These are phyloP conservation scores for Fabrea salina DNA, from an alignment of 169 alveolate genomes.

Conservation along the genomic window DNA sequence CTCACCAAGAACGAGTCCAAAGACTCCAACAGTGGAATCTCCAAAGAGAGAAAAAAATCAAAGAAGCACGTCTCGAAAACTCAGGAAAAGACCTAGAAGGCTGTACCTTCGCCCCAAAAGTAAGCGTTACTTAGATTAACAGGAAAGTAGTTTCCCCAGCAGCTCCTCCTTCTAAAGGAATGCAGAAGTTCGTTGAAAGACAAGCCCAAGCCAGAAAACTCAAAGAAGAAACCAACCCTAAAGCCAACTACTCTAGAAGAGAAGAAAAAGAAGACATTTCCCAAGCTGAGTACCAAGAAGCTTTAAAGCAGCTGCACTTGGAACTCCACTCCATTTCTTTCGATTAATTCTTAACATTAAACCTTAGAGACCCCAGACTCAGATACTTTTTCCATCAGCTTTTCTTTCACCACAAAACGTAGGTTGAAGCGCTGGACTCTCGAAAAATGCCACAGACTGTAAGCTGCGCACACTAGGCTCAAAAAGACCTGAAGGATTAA, in stretches of 20 bases:
- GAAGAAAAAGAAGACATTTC: not conserved
- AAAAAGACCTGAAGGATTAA: too few relatives aligned
- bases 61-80: not conserved
- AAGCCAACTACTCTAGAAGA: not conserved
- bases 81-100: slow-evolving; percentile 7
- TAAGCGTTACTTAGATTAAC: too few relatives aligned
- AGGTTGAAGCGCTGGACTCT: too few relatives aligned
- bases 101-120: slow-evolving; percentile 21
- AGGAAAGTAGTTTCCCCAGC: not conserved
- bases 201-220: not conserved
- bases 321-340: not conserved
- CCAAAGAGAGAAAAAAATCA: not conserved
- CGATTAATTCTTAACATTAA: too few relatives aligned
- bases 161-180: not conserved
- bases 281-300: not conserved
- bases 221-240: not conserved
- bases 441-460: too few relatives aligned
- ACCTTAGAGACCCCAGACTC: too few relatives aligned
- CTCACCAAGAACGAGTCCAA: not conserved
- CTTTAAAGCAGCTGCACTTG: not conserved
- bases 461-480: too few relatives aligned
- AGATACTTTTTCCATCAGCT: too few relatives aligned
- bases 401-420: too few relatives aligned
- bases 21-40: not conserved
- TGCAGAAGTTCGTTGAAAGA: slow-evolving; percentile 5